Evolutionary conservation across 2,329 filamentous ascomycete genomes (phyloP).

Genomic region (Epichloe scottii): DNA sequence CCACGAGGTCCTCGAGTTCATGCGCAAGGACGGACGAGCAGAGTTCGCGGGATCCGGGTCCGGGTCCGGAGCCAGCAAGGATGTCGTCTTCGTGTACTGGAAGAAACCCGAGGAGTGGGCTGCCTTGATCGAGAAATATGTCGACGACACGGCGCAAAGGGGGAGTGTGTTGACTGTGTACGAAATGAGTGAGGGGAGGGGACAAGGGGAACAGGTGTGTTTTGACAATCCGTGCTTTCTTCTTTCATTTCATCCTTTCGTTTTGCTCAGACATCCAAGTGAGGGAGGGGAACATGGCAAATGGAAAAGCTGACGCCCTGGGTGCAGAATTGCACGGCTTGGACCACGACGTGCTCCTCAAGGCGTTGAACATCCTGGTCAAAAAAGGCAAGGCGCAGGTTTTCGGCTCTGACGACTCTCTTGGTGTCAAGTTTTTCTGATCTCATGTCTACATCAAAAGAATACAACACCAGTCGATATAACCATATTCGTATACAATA

Average conservation of each 20-base stretch:
- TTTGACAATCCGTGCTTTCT: no score
- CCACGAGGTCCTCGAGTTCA: slow-evolving; percentile 44
- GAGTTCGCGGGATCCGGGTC: slow-evolving; percentile 45
- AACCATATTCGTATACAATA: background rate
- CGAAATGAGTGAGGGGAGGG: slow-evolving; percentile 78
- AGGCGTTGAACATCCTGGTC: slow-evolving; percentile 67
- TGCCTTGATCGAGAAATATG: slow-evolving; percentile 61
- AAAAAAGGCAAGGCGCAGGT: slow-evolving; percentile 88
- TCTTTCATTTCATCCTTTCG: no score
- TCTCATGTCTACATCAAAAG: background rate
- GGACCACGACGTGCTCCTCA: slow-evolving; percentile 68
- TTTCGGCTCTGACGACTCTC: slow-evolving; percentile 77
- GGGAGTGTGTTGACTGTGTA: slow-evolving; percentile 84
- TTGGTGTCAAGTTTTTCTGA: slow-evolving; percentile 96
- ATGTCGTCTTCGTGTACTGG: slow-evolving; percentile 71
- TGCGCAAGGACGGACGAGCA: slow-evolving; percentile 45
- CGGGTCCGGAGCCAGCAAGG: slow-evolving; percentile 13
- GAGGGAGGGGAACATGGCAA: no score
- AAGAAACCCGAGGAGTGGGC: slow-evolving; percentile 85
- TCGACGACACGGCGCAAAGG: slow-evolving; percentile 80
- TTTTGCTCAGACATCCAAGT: background rate
- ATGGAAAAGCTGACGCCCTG: background rate
- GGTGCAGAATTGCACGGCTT: slow-evolving; percentile 70
- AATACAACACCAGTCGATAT: background rate
- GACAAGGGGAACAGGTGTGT: slow-evolving; percentile 52